Evolutionary conservation across 1,284 basidiomycete species (phyloP).

Genomic region (Exobasidium rhododendri): DNA sequence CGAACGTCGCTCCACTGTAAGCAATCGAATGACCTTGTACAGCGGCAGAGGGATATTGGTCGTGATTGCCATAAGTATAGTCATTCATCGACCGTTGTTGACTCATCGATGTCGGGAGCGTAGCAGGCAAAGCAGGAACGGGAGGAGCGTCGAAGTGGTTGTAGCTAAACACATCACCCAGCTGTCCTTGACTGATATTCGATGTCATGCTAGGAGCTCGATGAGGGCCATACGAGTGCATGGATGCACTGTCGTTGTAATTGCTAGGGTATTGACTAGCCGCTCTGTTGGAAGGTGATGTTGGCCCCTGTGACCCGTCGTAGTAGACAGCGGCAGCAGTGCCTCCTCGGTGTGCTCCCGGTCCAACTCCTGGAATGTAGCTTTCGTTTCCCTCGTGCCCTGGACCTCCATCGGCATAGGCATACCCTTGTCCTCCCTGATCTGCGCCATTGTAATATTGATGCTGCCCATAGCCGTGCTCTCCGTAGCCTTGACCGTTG

Average conservation of each 20-base stretch:
- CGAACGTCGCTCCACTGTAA: neutral
- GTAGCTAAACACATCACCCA: neutral
- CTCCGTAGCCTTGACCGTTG: conserved; percentile 27
- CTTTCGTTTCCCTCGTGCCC: neutral
- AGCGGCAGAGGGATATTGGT: neutral
- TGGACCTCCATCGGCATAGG: conserved; percentile 4
- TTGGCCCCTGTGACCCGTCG: neutral
- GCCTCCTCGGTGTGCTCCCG: conserved; percentile 3
- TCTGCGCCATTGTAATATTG: conserved; percentile 2
- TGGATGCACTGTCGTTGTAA: neutral
- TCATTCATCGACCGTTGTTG: neutral
- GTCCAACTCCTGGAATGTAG: conserved; percentile 11
- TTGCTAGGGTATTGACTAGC: neutral
- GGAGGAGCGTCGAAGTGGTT: neutral
- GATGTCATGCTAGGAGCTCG: neutral
- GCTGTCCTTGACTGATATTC: neutral
- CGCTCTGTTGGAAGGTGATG: neutral
- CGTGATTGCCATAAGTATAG: neutral
- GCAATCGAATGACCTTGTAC: neutral
- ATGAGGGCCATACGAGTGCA: neutral
- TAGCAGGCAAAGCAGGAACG: neutral
- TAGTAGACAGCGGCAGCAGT: neutral
- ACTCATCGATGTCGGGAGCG: neutral
- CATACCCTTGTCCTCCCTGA: conserved; percentile 4
- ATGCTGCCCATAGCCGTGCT: neutral